Evolutionary conservation across 1,139 yeast genomes (phyloP).

Genomic region (Kluyveromyces sp.): DNA sequence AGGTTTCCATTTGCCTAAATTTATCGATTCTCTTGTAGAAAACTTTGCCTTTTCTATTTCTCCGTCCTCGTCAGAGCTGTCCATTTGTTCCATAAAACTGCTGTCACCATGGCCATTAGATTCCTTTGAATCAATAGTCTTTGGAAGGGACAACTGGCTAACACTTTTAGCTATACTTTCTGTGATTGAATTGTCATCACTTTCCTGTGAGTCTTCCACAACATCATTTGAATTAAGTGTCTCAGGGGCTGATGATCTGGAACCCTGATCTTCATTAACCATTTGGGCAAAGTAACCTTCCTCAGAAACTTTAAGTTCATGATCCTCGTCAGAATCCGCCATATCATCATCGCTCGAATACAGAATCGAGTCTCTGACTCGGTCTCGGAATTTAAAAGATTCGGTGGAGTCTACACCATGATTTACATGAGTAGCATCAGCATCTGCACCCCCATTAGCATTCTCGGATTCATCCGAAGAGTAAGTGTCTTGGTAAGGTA

Average conservation of each 20-base stretch:
- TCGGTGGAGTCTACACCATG: constrained; percentile 7
- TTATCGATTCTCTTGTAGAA: constrained; percentile 16
- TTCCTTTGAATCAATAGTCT: constrained; percentile 6
- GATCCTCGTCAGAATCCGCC: constrained; percentile 10
- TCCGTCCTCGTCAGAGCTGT: constrained; percentile 6
- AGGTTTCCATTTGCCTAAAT: constrained; percentile 27
- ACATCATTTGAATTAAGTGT: constrained; percentile 1
- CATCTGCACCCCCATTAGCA: neutral
- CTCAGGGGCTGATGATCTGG: constrained; percentile 4
- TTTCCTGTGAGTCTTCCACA: neutral
- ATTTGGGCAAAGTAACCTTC: constrained; percentile 23
- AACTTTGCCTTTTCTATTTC: constrained; percentile 6
- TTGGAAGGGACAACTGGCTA: constrained; percentile 7
- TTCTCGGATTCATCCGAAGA: constrained; percentile 7
- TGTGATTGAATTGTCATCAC: constrained; percentile 3
- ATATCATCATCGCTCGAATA: constrained; percentile 15
- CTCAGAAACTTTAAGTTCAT: constrained; percentile 14
- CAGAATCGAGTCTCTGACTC: constrained; percentile 15
- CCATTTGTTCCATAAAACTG: constrained; percentile 3
- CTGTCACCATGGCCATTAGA: constrained; percentile 6
- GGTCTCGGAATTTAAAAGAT: constrained; percentile 13
- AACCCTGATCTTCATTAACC: constrained; percentile 14
- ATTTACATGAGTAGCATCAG: neutral
- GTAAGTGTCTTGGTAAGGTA: constrained; percentile 4
- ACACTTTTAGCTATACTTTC: constrained; percentile 3